Percentiles rank a stretch among this genome's conserved stretches.
Evolutionary conservation across 106 monocot species (phyloP).

Genomic region (Apostasia ramifera): DNA sequence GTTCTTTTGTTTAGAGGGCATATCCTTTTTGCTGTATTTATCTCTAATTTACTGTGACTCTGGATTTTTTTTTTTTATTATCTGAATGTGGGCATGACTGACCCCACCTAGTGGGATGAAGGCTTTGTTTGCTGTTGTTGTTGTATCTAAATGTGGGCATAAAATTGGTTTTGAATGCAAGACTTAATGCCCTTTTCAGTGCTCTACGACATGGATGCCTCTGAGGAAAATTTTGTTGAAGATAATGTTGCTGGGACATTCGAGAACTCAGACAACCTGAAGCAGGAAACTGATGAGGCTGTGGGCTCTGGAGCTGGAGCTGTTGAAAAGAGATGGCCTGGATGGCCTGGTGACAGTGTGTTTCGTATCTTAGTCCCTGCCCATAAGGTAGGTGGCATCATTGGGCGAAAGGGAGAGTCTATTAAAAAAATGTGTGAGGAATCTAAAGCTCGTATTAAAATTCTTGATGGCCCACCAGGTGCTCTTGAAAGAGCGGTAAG

Average conservation of each 20-base stretch:
- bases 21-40: too few species aligned
- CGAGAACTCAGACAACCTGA: conserved; percentile 13
- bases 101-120: too few species aligned
- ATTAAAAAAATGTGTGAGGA: conserved; percentile 96
- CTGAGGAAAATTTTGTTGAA: conserved; percentile 18
- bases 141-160: too few species aligned
- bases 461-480: conserved; percentile 85
- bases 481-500: conserved; percentile 86
- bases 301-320: conserved; percentile 6
- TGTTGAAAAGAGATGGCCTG: conserved; percentile 80
- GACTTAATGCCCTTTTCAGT: neutral
- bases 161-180: neutral
- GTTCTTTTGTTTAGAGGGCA: too few species aligned
- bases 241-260: conserved; percentile 8
- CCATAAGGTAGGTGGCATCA: conserved; percentile 78
- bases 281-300: conserved; percentile 14
- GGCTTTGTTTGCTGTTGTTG: too few species aligned
- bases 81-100: too few species aligned
- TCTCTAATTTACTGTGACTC: too few species aligned
- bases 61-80: too few species aligned
- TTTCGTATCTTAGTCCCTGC: conserved; percentile 80
- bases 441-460: conserved; percentile 79
- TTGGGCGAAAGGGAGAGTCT: conserved; percentile 87
- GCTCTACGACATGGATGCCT: conserved; percentile 20
- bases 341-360: conserved; percentile 93